Percentiles rank a stretch among this genome's conserved stretches.
These are phyloP conservation scores for Xylariaceae sp. DNA, from an alignment of 2,329 filamentous ascomycete genomes.

Conservation along the genomic window DNA sequence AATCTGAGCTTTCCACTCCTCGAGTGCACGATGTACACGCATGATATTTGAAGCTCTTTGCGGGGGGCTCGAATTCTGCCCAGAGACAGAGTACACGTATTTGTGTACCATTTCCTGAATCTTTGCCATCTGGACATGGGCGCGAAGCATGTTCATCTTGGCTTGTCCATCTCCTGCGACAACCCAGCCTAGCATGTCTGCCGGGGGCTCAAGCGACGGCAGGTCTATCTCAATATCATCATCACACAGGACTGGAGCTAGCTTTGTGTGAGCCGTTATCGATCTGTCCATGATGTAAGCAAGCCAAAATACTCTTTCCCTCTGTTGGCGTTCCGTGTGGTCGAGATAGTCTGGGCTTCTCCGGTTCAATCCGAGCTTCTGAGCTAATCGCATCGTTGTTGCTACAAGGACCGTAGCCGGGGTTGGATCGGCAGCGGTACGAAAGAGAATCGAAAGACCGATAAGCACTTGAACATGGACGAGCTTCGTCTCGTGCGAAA, in stretches of 20 bases:
- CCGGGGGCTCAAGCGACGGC: conserved; percentile 26
- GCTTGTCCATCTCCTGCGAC: conserved; percentile 29
- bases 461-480: conserved; percentile 23
- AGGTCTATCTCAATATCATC: conserved; percentile 37
- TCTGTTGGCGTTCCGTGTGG: conserved; percentile 11
- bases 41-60: conserved; percentile 26
- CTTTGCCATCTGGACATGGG: conserved; percentile 34
- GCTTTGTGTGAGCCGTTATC: conserved; percentile 31
- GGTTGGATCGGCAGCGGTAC: conserved; percentile 17
- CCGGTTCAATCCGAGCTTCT: conserved; percentile 17
- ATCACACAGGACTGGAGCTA: conserved; percentile 35
- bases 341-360: conserved; percentile 9
- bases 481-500: conserved; percentile 19
- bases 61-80: conserved; percentile 9
- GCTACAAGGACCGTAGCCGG: conserved; percentile 21
- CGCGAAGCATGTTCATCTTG: conserved; percentile 34
- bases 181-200: conserved; percentile 32
- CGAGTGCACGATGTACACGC: conserved; percentile 2
- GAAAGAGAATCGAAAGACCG: conserved; percentile 22
- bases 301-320: conserved; percentile 26
- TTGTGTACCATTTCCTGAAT: conserved; percentile 38
- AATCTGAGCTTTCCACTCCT: conserved; percentile 10
- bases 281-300: conserved; percentile 29
- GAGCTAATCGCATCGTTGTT: conserved; percentile 23
- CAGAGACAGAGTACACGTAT: conserved; percentile 28